Base-by-base conservation (phyloP, 2,329 filamentous ascomycete genomes). In the Fusarium floridanum region DNA sequence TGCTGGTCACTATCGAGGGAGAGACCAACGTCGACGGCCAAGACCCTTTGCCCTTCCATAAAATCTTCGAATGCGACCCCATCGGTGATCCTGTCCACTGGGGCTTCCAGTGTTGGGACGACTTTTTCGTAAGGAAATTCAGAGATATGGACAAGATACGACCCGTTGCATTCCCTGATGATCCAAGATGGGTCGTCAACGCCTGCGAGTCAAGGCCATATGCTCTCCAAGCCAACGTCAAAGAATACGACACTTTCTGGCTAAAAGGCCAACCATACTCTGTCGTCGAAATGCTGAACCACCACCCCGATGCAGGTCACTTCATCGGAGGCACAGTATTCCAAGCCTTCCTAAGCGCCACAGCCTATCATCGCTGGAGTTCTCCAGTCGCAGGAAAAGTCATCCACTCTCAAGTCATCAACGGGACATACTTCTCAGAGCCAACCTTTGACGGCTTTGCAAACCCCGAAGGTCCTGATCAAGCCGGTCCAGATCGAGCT, bases 311-410 rank as follows among this genome's bases (percentile, higher is more conserved):
- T 4, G 82, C 88, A 0, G 74, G 82, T 6, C 75, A 87, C 2
- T 93, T 93, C 71, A 85, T 85, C 2, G 88, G 87, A 0, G 91
- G 89, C 0, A 92, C 90, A 0, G 84, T 93, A 3, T 93, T 93
- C 78, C 91, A 94, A 75, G 91, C 91, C 0, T 93, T 92, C 73
- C 82, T 93, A 2, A 90, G 86, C 16, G 87, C 90, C 0, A 81
- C 91, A 32, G 90, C 87, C 53, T 93, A 94, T 78, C 92, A 93
- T 79, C 86, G 91, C 22, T 93, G 92, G 92, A 89, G 92, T 77
- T 82, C 89, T 0, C 92, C 91, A 2, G 86, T 93, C 0, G 85
- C 82, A 4, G 92, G 91, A 0, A 89, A 59, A 17, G 55, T 59
- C 14, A 32, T 59, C 0, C 55, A 59, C 34, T 24, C 55, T 0